A percentile compares a stretch with the other conserved stretches of the same genome.
phyloP scores from a whole-genome alignment of 2,329 filamentous ascomycete genomes.

The Phialophora chinensis region DNA sequence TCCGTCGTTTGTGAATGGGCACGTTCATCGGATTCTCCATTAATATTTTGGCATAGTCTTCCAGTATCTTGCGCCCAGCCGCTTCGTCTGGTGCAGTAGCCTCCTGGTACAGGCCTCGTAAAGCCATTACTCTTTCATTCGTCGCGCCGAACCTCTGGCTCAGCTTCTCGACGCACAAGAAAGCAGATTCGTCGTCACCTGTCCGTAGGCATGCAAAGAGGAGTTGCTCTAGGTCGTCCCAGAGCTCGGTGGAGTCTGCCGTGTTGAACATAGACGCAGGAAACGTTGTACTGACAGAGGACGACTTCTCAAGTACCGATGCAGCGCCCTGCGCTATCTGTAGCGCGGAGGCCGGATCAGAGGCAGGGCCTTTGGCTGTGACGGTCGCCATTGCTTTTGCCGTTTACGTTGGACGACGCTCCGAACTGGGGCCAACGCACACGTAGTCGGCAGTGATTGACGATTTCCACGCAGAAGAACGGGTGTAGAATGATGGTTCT shows the following conservation, averaged over 20 bases:
- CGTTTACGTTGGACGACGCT: neutral
- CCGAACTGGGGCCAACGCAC: neutral
- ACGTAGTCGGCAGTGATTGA: too few relatives aligned
- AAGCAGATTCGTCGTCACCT: slow-evolving; percentile 79
- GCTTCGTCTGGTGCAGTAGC: slow-evolving; percentile 72
- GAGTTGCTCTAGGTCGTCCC: slow-evolving; percentile 86
- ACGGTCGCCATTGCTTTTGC: slow-evolving; percentile 26
- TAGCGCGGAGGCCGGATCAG: slow-evolving; percentile 55
- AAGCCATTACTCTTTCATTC: slow-evolving; percentile 85
- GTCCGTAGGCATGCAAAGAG: slow-evolving; percentile 82
- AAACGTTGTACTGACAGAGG: slow-evolving; percentile 55
- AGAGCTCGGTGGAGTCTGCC: slow-evolving; percentile 77
- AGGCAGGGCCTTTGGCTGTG: slow-evolving; percentile 27
- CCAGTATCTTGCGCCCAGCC: slow-evolving; percentile 72
- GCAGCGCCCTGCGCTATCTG: slow-evolving; percentile 52
- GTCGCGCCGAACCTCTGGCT: slow-evolving; percentile 78
- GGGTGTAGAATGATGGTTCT: neutral
- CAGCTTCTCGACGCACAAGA: slow-evolving; percentile 75
- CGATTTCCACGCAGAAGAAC: too few relatives aligned
- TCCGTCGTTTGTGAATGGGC: slow-evolving; percentile 81
- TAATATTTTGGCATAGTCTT: slow-evolving; percentile 78
- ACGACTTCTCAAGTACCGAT: slow-evolving; percentile 55
- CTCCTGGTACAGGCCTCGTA: slow-evolving; percentile 83
- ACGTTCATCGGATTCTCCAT: slow-evolving; percentile 77
- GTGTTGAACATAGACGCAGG: slow-evolving; percentile 59